Evolutionary conservation across 495 filamentous ascomycete genomes (phyloP).

Genomic region (Chaetomium fimeti): DNA sequence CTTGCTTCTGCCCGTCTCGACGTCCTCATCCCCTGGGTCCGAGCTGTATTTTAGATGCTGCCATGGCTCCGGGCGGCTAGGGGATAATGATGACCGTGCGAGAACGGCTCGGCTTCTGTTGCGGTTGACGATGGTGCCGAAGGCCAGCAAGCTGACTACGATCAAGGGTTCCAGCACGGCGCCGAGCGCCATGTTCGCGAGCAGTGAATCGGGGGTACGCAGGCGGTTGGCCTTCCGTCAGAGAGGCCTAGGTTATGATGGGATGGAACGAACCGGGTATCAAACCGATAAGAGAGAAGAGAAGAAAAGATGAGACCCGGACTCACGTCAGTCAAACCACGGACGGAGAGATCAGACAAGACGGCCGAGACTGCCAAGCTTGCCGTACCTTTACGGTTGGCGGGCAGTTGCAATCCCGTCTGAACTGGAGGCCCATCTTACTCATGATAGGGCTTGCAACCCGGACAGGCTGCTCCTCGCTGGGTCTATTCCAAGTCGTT

Average conservation of each 20-base stretch:
- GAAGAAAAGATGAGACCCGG: not conserved
- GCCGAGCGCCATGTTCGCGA: conserved; percentile 35
- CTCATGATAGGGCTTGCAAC: not conserved
- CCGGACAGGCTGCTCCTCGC: not conserved
- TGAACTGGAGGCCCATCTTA: not conserved
- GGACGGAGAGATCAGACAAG: not conserved
- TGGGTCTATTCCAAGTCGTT: not conserved
- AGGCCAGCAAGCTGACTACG: conserved; percentile 35
- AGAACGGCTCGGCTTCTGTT: conserved; percentile 22
- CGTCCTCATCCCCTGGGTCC: conserved; percentile 18
- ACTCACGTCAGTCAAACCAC: not conserved
- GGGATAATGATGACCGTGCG: conserved; percentile 13
- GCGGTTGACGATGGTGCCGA: conserved; percentile 39
- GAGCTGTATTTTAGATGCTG: conserved; percentile 29
- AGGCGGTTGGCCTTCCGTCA: not conserved
- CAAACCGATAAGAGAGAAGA: not conserved
- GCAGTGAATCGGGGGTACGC: not conserved
- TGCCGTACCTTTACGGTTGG: not conserved
- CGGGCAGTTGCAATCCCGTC: not conserved
- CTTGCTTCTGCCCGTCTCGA: conserved; percentile 11
- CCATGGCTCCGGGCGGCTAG: conserved; percentile 25
- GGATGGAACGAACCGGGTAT: not conserved
- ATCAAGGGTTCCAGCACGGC: conserved; percentile 38
- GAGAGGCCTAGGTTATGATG: not conserved
- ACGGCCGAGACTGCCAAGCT: not conserved